Percentiles rank a stretch among this genome's conserved stretches.
These are phyloP conservation scores for Polychaeton citri DNA, from an alignment of 2,329 filamentous ascomycete species.

Conservation along the genomic window DNA sequence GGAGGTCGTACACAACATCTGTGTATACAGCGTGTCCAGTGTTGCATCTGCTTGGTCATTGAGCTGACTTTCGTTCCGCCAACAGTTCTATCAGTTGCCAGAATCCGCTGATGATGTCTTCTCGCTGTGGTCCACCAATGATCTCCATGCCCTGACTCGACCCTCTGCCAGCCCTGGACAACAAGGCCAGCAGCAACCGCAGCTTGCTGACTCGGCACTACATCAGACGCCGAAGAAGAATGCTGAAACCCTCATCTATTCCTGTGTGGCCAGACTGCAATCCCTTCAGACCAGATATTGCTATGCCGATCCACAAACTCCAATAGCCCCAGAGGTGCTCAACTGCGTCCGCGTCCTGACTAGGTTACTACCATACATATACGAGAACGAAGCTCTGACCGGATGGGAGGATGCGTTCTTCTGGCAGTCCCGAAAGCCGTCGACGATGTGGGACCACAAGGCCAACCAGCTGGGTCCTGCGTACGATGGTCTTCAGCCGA, in stretches of 20 bases:
- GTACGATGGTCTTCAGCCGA: conserved; percentile 24
- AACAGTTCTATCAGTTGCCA: conserved; percentile 90
- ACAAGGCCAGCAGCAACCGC: conserved; percentile 70
- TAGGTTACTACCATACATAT: conserved; percentile 76
- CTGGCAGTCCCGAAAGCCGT: conserved; percentile 42
- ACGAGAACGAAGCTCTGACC: conserved; percentile 72
- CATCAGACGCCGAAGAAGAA: conserved; percentile 20
- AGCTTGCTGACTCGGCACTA: too few species aligned
- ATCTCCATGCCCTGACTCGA: conserved; percentile 20
- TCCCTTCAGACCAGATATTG: conserved; percentile 9
- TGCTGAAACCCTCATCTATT: conserved; percentile 20
- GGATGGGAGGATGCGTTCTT: conserved; percentile 90
- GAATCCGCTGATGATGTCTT: conserved; percentile 95
- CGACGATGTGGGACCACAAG: conserved; percentile 15
- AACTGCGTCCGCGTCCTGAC: conserved; percentile 92
- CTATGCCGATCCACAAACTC: conserved; percentile 50
- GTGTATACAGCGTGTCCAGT: too few species aligned
- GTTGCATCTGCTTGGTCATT: too few species aligned
- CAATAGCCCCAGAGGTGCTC: conserved; percentile 74
- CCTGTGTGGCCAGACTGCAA: conserved; percentile 13
- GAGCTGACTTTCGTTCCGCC: not conserved
- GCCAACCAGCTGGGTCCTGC: conserved; percentile 15
- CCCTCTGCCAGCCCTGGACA: conserved; percentile 51
- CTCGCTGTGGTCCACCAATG: conserved; percentile 72
- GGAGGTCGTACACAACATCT: too few species aligned